Evolutionary conservation across 2,329 filamentous ascomycete genomes (phyloP).

Genomic region (Eutypella sp.): DNA sequence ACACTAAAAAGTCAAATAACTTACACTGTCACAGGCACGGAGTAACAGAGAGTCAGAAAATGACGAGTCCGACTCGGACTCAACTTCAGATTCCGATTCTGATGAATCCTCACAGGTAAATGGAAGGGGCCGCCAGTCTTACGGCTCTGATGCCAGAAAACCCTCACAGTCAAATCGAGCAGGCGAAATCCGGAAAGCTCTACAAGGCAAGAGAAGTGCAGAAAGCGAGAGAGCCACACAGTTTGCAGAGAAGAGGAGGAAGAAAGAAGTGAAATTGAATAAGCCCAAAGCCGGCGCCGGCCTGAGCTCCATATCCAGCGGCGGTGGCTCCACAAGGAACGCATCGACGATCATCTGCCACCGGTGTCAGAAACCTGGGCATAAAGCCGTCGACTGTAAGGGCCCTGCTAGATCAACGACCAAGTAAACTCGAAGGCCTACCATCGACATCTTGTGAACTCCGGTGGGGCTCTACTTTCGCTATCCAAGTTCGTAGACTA

Average conservation of each 20-base stretch:
- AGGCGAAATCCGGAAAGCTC: slow-evolving; percentile 24
- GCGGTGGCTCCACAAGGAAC: slow-evolving; percentile 25
- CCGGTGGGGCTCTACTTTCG: not conserved
- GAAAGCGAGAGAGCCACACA: slow-evolving; percentile 44
- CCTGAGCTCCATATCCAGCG: slow-evolving; percentile 55
- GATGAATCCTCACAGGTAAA: slow-evolving; percentile 18
- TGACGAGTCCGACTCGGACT: slow-evolving; percentile 30
- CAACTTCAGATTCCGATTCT: slow-evolving; percentile 25
- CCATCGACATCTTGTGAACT: not conserved
- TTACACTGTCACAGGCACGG: slow-evolving; percentile 19
- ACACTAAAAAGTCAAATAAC: slow-evolving; percentile 37
- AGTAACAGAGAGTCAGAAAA: slow-evolving; percentile 36
- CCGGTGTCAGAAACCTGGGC: slow-evolving; percentile 57
- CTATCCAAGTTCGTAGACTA: no score
- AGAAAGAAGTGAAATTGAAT: slow-evolving; percentile 64
- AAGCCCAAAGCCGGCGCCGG: slow-evolving; percentile 26
- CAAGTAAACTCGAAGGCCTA: not conserved
- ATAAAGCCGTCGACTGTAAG: slow-evolving; percentile 38
- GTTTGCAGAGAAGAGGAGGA: slow-evolving; percentile 54
- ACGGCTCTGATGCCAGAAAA: slow-evolving; percentile 36
- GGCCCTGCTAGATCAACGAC: not conserved
- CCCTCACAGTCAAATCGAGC: slow-evolving; percentile 36
- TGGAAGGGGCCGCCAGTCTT: slow-evolving; percentile 20
- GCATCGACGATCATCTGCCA: slow-evolving; percentile 45
- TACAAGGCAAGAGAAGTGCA: slow-evolving; percentile 42